phyloP scores from a whole-genome alignment of 139 green algal genomes.

The Coelastrella sp. region DNA sequence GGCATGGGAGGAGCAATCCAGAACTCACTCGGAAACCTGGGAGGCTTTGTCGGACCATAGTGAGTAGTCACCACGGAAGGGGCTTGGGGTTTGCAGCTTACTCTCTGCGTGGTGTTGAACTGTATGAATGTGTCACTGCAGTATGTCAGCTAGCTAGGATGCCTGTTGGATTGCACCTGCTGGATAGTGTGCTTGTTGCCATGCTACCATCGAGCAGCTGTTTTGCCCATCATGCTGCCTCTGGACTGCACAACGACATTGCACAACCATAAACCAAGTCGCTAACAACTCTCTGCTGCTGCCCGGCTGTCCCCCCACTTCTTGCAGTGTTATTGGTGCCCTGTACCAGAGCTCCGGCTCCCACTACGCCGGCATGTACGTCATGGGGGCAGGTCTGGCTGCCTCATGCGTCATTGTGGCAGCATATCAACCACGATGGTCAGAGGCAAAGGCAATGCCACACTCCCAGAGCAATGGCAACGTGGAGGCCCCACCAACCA shows the following conservation, averaged over 20 bases:
- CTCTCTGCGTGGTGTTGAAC: too few relatives aligned
- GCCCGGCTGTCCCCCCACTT: neutral
- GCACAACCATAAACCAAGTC: too few relatives aligned
- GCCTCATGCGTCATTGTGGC: conserved; percentile 34
- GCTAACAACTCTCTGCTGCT: neutral
- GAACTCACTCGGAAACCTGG: conserved; percentile 47
- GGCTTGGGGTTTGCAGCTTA: too few relatives aligned
- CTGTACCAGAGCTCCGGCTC: neutral
- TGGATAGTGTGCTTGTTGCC: neutral
- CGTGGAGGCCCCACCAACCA: neutral
- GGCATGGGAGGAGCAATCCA: conserved; percentile 42
- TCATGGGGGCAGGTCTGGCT: conserved; percentile 39
- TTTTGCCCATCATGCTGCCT: neutral
- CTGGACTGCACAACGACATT: neutral
- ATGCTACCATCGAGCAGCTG: neutral
- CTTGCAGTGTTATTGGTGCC: conserved; percentile 36
- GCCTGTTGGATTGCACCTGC: neutral
- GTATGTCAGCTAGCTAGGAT: too few relatives aligned
- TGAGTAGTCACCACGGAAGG: neutral
- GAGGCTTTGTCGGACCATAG: conserved; percentile 49
- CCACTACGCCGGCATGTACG: conserved; percentile 44
- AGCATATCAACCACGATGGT: conserved; percentile 16
- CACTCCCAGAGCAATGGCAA: neutral
- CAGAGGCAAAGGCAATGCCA: conserved; percentile 37
- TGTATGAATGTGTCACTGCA: too few relatives aligned